phyloP scores from a whole-genome alignment of 2,329 filamentous ascomycete species.

The Aspergillus spinulosporus region DNA sequence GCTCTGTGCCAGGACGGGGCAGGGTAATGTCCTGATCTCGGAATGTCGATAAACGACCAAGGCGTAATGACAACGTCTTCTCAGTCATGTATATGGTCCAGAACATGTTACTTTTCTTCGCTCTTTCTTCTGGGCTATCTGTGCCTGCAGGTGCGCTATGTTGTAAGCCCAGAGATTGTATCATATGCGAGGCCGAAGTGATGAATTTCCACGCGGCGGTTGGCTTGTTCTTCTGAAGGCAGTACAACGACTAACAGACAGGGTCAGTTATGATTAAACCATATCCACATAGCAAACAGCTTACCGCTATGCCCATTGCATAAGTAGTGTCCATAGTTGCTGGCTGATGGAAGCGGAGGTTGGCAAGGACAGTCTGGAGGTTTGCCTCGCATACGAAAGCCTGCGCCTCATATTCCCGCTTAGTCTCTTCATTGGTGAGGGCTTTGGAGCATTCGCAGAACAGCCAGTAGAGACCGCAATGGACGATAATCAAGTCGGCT shows the following conservation, averaged over 20 bases:
- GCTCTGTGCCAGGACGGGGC: neutral
- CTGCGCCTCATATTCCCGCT: neutral
- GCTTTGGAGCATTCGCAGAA: conserved; percentile 2
- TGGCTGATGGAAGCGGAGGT: neutral
- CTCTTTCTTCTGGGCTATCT: neutral
- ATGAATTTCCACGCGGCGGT: neutral
- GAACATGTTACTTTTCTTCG: neutral
- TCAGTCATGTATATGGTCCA: conserved; percentile 9
- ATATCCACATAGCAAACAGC: neutral
- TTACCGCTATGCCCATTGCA: conserved; percentile 1
- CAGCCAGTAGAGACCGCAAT: conserved; percentile 2
- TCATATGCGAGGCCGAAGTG: neutral
- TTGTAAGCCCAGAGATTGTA: neutral
- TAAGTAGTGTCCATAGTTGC: neutral
- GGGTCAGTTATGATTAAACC: neutral
- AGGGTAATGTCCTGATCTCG: conserved; percentile 9
- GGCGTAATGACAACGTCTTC: conserved; percentile 5
- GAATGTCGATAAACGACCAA: conserved; percentile 1
- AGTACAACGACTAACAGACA: neutral
- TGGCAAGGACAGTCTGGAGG: neutral
- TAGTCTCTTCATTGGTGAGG: neutral
- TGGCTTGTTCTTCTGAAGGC: neutral
- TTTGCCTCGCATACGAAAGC: neutral
- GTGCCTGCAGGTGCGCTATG: neutral
- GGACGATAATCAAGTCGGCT: conserved; percentile 2